Evolutionary conservation across 2,329 filamentous ascomycete genomes (phyloP), one percentile per base, ranked within the genome.

Genomic region (Nothophoma quercina): DNA sequence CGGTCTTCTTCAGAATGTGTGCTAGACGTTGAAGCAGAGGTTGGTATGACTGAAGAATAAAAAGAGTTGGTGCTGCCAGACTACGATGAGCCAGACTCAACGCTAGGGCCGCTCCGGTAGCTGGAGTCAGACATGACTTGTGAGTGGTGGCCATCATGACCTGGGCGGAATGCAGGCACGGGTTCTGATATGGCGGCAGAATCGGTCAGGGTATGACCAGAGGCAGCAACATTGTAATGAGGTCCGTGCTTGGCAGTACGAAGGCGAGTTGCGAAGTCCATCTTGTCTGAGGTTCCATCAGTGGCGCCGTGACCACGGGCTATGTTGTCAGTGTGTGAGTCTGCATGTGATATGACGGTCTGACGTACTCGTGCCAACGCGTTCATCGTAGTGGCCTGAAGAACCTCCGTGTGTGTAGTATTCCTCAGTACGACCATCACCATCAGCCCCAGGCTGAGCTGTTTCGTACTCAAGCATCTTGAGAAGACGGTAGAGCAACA

Each of bases 391-490:
- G 0, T 38, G 41, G 16, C 22, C 36, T 15, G 45, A 47, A 16
- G 18, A 28, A n/a, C 53, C 47, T 29, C 74, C 69, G 10, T 67
- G 68, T 15, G 48, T 26, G 30, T 47, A 51, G 7, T 53, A 47
- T n/a, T 61, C 58, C 16, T 77, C 74, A 21, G 71, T 72, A 22
- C 51, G 40, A 23, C 77, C 78, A 64, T 79, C 76, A 57, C 76
- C 74, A 55, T 81, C 79, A 48, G 77, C 75, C 33, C 74, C 76
- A 2, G 78, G 78, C 55, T 80, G 81, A 36, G 78, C 78, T 12
- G 78, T 80, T 65, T 81, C 78, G 59, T 81, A 81, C 60, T 81
- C 78, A 23, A 81, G 71, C 16, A 71, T 47, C 61, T 81, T 81
- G 67, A 82, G 73, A 52, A 81, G 65, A 23, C 75, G 74, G 64